Evolutionary conservation across 768 basidiomycete genomes (phyloP).

Genomic region (Calocybe cyanea): DNA sequence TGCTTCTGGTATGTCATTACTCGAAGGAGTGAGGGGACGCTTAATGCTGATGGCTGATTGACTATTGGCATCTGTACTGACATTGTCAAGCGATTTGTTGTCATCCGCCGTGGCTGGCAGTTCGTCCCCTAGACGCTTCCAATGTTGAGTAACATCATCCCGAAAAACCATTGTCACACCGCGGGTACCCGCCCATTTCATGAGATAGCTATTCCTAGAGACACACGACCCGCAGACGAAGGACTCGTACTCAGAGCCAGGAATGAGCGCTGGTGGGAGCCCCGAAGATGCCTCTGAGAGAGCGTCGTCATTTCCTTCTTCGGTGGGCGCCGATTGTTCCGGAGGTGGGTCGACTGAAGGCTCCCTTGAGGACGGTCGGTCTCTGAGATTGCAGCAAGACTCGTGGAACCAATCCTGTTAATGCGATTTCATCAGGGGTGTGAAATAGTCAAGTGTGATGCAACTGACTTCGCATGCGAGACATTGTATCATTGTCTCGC

Average conservation of each 20-base stretch:
- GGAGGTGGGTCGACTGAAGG: slow-evolving; percentile 28
- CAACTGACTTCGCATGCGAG: slow-evolving; percentile 73
- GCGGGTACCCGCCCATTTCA: slow-evolving; percentile 62
- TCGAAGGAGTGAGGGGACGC: slow-evolving; percentile 43
- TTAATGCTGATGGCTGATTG: slow-evolving; percentile 35
- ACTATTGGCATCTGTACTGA: slow-evolving; percentile 16
- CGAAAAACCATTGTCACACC: slow-evolving; percentile 69
- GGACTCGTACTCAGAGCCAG: slow-evolving; percentile 68
- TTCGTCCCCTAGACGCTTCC: slow-evolving; percentile 46
- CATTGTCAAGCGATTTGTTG: slow-evolving; percentile 20
- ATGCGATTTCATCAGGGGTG: slow-evolving; percentile 9
- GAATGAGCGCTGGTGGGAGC: slow-evolving; percentile 65
- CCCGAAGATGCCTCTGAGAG: slow-evolving; percentile 60
- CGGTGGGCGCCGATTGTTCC: slow-evolving; percentile 15
- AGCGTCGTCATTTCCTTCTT: slow-evolving; percentile 37
- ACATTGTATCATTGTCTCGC: slow-evolving; percentile 88
- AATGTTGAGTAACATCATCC: slow-evolving; percentile 37
- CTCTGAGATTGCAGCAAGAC: slow-evolving; percentile 79
- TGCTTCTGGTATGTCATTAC: slow-evolving; percentile 29
- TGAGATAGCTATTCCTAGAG: slow-evolving; percentile 45
- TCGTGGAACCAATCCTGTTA: slow-evolving; percentile 90
- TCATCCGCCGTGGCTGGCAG: slow-evolving; percentile 17
- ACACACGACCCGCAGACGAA: slow-evolving; percentile 75
- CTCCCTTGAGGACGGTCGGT: slow-evolving; percentile 51
- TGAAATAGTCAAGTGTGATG: slow-evolving; percentile 3